Evolutionary conservation across 768 basidiomycete genomes (phyloP).

Genomic region (Xanthoconium stramineum): DNA sequence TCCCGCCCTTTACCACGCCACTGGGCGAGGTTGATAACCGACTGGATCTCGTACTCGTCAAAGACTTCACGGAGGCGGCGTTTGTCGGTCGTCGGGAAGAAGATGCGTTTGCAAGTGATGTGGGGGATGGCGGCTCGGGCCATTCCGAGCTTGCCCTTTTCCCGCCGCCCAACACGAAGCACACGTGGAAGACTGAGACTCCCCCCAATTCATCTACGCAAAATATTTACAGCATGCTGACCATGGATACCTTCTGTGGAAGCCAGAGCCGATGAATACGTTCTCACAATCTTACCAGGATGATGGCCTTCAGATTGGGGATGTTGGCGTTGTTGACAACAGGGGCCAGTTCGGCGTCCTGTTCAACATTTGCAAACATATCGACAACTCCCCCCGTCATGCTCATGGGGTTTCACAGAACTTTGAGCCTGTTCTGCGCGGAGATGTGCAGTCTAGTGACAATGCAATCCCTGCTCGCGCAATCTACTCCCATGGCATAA

Average conservation of each 20-base stretch:
- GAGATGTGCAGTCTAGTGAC: neutral
- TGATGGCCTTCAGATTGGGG: neutral
- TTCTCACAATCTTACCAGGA: neutral
- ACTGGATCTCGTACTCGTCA: conserved; percentile 91
- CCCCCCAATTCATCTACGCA: too few relatives aligned
- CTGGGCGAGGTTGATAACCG: conserved; percentile 90
- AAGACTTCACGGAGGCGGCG: conserved; percentile 91
- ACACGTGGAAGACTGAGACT: too few relatives aligned
- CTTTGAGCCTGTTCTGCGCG: neutral
- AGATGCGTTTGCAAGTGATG: conserved; percentile 80
- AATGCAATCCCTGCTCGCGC: neutral
- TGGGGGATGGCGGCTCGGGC: conserved; percentile 73
- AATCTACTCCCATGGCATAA: neutral
- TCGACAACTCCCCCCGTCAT: neutral
- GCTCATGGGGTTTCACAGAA: neutral
- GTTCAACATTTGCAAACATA: neutral
- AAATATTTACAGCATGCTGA: neutral
- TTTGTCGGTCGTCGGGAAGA: conserved; percentile 97
- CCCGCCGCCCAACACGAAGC: too few relatives aligned
- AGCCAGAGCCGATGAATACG: neutral
- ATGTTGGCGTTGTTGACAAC: neutral
- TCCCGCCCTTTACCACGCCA: conserved; percentile 68
- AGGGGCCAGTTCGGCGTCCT: neutral
- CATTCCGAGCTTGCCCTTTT: too few relatives aligned
- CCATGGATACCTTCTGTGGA: neutral